Conservation (phyloP, 1,139 yeast species). For the Geotrichum aggregatum region DNA sequence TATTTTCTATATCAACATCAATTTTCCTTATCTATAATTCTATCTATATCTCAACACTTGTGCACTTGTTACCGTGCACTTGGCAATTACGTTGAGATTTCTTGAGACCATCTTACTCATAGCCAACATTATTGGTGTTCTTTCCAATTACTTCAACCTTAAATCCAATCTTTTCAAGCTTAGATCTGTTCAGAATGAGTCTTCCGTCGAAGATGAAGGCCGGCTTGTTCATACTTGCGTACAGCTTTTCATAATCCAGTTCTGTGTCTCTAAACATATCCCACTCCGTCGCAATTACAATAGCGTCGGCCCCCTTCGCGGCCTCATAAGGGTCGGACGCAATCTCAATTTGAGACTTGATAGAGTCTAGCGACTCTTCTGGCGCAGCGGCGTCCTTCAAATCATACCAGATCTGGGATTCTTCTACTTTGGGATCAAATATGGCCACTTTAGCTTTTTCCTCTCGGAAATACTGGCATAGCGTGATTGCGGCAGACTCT, state of each 20-base stretch:
- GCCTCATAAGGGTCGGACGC: constrained; percentile 29
- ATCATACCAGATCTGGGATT: constrained; percentile 32
- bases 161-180: constrained; percentile 28
- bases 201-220: constrained; percentile 33
- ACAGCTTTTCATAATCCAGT: constrained; percentile 31
- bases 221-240: constrained; percentile 32
- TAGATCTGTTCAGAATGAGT: constrained; percentile 28
- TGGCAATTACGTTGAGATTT: no score
- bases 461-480: constrained; percentile 30
- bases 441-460: constrained; percentile 30
- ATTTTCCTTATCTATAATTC: not conserved
- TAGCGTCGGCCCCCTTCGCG: constrained; percentile 31
- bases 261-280: constrained; percentile 30
- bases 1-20: not conserved
- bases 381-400: constrained; percentile 25
- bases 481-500: constrained; percentile 33
- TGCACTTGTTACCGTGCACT: not conserved
- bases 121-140: constrained; percentile 21
- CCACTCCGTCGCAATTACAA: constrained; percentile 35
- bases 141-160: constrained; percentile 28
- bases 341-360: constrained; percentile 27
- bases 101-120: constrained; percentile 19
- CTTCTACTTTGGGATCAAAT: constrained; percentile 35
- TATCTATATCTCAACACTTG: not conserved
- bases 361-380: constrained; percentile 24